phyloP scores from a whole-genome alignment of 805 yeast species.

The Schwanniomyces yamadae region DNA sequence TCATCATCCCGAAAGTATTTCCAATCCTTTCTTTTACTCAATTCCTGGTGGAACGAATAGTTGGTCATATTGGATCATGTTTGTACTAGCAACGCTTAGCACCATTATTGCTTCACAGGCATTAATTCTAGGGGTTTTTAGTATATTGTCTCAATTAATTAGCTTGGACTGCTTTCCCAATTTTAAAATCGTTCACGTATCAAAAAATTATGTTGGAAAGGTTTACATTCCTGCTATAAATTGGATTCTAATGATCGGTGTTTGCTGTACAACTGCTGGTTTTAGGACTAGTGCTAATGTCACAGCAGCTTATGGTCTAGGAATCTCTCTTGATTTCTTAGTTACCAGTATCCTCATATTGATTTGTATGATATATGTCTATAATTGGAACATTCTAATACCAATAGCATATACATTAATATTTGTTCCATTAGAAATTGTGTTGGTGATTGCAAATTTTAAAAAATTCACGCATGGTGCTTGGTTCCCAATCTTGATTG shows the following conservation, averaged over 20 bases:
- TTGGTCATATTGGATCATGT: conserved; percentile 49
- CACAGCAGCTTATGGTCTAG: conserved; percentile 61
- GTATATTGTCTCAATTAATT: conserved; percentile 52
- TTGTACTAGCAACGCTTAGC: conserved; percentile 52
- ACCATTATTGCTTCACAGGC: conserved; percentile 64
- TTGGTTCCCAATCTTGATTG: conserved; percentile 56
- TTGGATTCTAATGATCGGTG: conserved; percentile 51
- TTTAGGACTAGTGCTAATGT: conserved; percentile 49
- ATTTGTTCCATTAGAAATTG: conserved; percentile 48
- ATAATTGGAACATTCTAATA: conserved; percentile 32
- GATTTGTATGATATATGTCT: conserved; percentile 47
- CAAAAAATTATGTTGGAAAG: conserved; percentile 45
- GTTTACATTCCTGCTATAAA: conserved; percentile 54
- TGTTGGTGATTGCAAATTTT: conserved; percentile 47
- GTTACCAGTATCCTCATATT: conserved; percentile 50
- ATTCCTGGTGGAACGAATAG: conserved; percentile 50
- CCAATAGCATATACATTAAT: conserved; percentile 33
- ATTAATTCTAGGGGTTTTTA: conserved; percentile 53
- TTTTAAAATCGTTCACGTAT: conserved; percentile 45
- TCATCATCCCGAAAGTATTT: conserved; percentile 34
- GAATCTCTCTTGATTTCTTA: conserved; percentile 54
- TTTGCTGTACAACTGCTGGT: conserved; percentile 50
- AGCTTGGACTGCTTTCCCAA: conserved; percentile 55
- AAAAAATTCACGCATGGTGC: conserved; percentile 59
- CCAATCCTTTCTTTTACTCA: conserved; percentile 48